phyloP scores from a whole-genome alignment of 768 basidiomycete genomes.

The Arthromyces matolae region DNA sequence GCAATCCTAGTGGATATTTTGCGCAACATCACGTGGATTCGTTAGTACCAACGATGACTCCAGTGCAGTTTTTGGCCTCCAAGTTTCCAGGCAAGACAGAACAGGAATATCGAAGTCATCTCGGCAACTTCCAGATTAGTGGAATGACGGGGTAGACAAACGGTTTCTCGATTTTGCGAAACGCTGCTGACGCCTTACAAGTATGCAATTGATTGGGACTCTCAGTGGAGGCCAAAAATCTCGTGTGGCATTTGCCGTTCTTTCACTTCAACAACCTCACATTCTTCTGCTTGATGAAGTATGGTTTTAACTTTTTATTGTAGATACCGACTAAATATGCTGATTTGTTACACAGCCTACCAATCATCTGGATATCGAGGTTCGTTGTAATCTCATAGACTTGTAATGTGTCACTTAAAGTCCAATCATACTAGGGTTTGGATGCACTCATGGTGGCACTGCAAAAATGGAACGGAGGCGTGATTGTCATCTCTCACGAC shows the following conservation, averaged over 20 bases:
- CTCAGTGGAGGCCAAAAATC: constrained; percentile 95
- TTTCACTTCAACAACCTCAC: constrained; percentile 88
- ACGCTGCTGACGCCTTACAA: constrained; percentile 27
- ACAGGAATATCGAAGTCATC: constrained; percentile 92
- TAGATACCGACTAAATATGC: constrained; percentile 4
- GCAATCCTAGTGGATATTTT: constrained; percentile 68
- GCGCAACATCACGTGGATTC: constrained; percentile 97
- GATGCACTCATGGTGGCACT: constrained; percentile 90
- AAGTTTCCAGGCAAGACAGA: constrained; percentile 93
- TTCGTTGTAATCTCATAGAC: constrained; percentile 26
- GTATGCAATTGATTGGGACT: constrained; percentile 86
- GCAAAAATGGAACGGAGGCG: constrained; percentile 81
- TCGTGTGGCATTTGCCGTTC: constrained; percentile 86
- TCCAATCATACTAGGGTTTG: constrained; percentile 63
- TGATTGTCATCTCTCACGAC: constrained; percentile 93
- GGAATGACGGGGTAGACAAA: constrained; percentile 91
- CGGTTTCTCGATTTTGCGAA: too few species aligned
- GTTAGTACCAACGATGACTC: constrained; percentile 77
- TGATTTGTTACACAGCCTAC: constrained; percentile 62
- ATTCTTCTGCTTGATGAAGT: constrained; percentile 93
- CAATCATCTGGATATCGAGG: constrained; percentile 95
- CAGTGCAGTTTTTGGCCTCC: constrained; percentile 89
- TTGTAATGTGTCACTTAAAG: too few species aligned
- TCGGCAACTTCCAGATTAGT: constrained; percentile 97
- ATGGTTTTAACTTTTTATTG: constrained; percentile 16